Evolutionary conservation across 768 basidiomycete genomes (phyloP).

Genomic region (Termitomyces sp.): DNA sequence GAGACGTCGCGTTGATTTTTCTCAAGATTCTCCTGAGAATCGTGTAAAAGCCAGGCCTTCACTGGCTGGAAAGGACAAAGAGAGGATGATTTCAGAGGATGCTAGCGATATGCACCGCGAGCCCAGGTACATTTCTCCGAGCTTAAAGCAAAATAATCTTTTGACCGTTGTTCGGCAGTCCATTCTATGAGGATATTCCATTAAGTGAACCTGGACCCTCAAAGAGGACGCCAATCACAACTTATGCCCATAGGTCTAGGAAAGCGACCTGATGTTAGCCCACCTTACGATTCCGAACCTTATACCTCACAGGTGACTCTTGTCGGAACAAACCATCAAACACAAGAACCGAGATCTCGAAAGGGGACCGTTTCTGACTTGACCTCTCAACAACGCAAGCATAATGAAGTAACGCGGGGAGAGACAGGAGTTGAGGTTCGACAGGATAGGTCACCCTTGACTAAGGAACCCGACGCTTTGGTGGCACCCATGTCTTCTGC

Average conservation of each 20-base stretch:
- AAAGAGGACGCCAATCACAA: not conserved
- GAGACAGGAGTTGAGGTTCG: not conserved
- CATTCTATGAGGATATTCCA: not conserved
- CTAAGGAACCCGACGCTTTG: not conserved
- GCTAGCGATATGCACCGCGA: not conserved
- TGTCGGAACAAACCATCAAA: constrained; percentile 1
- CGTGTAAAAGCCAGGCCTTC: not conserved
- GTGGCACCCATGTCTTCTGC: not conserved
- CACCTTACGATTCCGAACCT: not conserved
- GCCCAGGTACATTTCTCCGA: not conserved
- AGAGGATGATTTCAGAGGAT: not conserved
- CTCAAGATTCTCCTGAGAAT: not conserved
- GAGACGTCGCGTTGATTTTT: constrained; percentile 1
- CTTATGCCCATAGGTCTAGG: not conserved
- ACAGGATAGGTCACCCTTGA: not conserved
- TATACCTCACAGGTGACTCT: constrained; percentile 14
- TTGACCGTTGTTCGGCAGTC: not conserved
- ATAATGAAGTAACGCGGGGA: not conserved
- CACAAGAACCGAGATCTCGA: not conserved
- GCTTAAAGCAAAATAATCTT: not conserved
- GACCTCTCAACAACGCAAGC: not conserved
- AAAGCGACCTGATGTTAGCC: not conserved
- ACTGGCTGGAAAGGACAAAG: constrained; percentile 2
- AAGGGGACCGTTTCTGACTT: not conserved
- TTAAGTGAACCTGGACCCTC: constrained; percentile 3